Conservation (phyloP, 78 protist genomes). For the Dictyostelium brefeldianum region DNA sequence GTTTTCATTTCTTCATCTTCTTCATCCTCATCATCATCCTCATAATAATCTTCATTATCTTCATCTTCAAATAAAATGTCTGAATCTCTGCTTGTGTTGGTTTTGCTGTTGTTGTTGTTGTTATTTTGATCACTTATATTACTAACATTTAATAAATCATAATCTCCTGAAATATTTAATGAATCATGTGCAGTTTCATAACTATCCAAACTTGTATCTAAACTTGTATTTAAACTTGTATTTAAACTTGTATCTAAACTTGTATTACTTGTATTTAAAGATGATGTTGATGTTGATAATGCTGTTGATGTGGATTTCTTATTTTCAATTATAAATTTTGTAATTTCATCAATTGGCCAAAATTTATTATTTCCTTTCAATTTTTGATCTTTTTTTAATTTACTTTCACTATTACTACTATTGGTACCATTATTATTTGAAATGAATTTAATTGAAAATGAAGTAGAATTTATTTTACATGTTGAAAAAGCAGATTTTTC, state of each 20-base stretch:
- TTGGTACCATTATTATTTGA: background rate
- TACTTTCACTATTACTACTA: background rate
- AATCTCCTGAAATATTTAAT: background rate
- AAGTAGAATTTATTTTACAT: background rate
- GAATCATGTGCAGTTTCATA: background rate
- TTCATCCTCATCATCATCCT: background rate
- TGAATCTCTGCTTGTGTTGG: background rate
- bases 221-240: background rate
- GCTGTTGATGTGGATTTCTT: no score
- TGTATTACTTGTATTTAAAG: background rate
- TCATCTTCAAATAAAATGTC: background rate
- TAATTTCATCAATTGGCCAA: slow-evolving; percentile 23
- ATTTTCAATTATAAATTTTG: background rate
- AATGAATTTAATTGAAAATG: background rate
- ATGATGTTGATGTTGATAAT: no score
- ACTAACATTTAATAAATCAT: background rate
- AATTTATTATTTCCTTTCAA: slow-evolving; percentile 20
- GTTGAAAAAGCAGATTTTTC: background rate
- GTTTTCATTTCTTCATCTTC: background rate
- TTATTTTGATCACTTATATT: background rate
- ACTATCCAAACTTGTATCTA: background rate
- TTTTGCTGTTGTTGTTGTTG: no score
- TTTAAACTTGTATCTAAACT: slow-evolving; percentile 7
- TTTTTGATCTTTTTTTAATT: background rate
- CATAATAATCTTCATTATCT: background rate